phyloP scores from a whole-genome alignment of 495 filamentous ascomycete species.

The Podospora pseudocomata region DNA sequence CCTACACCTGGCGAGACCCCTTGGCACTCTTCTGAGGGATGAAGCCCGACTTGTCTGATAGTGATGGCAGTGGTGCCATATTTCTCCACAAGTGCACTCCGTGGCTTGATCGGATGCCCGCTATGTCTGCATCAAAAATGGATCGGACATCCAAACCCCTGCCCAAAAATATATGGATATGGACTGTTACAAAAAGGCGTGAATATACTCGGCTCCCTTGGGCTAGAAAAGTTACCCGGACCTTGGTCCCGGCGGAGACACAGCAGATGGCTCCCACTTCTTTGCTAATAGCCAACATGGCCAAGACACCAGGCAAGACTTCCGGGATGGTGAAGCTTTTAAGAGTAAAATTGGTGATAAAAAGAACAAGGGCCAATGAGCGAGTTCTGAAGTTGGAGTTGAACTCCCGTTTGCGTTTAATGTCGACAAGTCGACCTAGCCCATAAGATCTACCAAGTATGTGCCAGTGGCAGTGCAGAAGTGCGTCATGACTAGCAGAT shows the following conservation, averaged over 20 bases:
- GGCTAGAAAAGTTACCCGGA: neutral
- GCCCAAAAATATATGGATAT: neutral
- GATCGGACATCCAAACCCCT: neutral
- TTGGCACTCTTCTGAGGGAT: slow-evolving; percentile 8
- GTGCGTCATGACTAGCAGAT: neutral
- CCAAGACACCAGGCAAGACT: neutral
- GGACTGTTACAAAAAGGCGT: neutral
- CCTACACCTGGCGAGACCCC: slow-evolving; percentile 13
- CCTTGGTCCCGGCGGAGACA: slow-evolving; percentile 19
- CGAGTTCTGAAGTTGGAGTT: neutral
- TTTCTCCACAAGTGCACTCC: neutral
- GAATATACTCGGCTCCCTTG: neutral
- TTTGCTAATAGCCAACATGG: neutral
- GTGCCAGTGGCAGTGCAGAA: neutral
- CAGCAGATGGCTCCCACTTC: slow-evolving; percentile 12
- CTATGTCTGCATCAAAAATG: neutral
- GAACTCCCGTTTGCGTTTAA: neutral
- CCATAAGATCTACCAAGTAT: neutral
- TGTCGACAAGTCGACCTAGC: neutral
- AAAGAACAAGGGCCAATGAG: neutral
- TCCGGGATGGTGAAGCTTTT: neutral
- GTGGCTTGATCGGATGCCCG: neutral
- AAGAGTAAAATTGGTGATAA: neutral
- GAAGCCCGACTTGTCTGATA: neutral
- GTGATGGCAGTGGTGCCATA: neutral